Base-by-base conservation (phyloP, 768 basidiomycete genomes). In the Cystofilobasidium bisporidii region DNA sequence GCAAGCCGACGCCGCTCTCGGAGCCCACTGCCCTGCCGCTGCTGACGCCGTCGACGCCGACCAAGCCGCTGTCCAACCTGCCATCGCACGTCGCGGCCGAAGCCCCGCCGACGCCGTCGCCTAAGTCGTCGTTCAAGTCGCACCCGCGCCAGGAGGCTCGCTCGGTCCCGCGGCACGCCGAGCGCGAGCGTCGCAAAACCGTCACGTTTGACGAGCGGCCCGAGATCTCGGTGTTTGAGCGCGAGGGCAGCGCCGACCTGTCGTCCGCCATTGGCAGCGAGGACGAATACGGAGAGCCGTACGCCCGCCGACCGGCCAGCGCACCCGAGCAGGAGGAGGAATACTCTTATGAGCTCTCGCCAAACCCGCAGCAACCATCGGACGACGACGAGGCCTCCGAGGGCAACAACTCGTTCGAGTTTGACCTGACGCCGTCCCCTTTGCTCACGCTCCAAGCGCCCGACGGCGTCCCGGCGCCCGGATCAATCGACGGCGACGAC, bases 211-310 rank as follows among this genome's bases (percentile, higher is more conserved):
- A 86, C 74, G 86, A 88, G 70, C 81, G 84, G 15, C 88, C 87
- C 71, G 89, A 91, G 69, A 88, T 92, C 15, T 76, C 90, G 36
- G 88, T 90, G 73, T 89, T 88, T 74, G 86, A 88, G 65, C 78
- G 81, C 24, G 86, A 83, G 17, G 82, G 47, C 1, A 40, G 45
- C 15, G 58, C 41, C 36, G 45, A 50, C 15, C 5, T 30, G 41
- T n/a, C 24, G 2, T 43, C 24, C 24, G 60, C 38, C 1, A 18
- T 33, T 33, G 36, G 24, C 4, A 32, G 41, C 22, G 55, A 65
- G 43, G 36, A 65, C 36, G 65, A 57, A 30, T n/a, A 28, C 50
- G 32, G 41, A 4, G 50, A 53, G 24, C 50, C 50, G 9, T 53
- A 24, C 45, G 18, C 24, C 6, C 50, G 50, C 17, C 43, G 43